Evolutionary conservation across 176 grass and related monocot genomes (phyloP), one percentile per base, ranked within the genome.

Genomic region (Raddia guianensis): DNA sequence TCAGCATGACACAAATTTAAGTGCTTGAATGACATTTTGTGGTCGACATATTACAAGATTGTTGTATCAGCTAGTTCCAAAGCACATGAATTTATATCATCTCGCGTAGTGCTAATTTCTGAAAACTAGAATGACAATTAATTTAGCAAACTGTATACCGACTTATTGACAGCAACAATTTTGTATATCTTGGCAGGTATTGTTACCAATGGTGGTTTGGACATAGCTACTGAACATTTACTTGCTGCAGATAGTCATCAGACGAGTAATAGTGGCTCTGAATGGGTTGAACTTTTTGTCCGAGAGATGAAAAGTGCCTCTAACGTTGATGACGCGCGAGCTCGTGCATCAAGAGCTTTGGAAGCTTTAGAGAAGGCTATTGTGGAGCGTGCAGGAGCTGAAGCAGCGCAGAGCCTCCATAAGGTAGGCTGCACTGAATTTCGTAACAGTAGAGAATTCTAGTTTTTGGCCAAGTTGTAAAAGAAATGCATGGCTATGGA

Each of bases 201-300:
- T 59, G 43, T 70, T n/a, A 69, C 62, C 6, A 89, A 84, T 72
- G 77, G 56, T 9, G 75, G 14, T 3, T 72, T 48, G 58, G 86
- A 79, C 63, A 73, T 80, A 49, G 35, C 69, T 86, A 62, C 68
- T 10, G 77, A 80, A 82, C 86, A 86, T 53, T 73, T 43, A 59
- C 75, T 77, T 81, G 64, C 16, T 12, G 43, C 57, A 49, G 72
- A 56, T 71, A 82, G 34, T 63, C 86, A 62, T 43, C 83, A 72
- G 72, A 69, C 72, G 70, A 50, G n/a, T 15, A 85, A 81, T 37
- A 85, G 54, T 72, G 87, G 87, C 16, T 73, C 89, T 1, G 87
- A 86, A 86, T 97, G 89, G 85, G 94, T 94, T 16, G 94, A 97
- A 27, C 80, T 97, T 69, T 88, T 97, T 73, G 85, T 97, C 18